Evolutionary conservation across 169 alveolate genomes (phyloP), one percentile per base, ranked within the genome.

Genomic region (Cryptosporidium ubiquitum): DNA sequence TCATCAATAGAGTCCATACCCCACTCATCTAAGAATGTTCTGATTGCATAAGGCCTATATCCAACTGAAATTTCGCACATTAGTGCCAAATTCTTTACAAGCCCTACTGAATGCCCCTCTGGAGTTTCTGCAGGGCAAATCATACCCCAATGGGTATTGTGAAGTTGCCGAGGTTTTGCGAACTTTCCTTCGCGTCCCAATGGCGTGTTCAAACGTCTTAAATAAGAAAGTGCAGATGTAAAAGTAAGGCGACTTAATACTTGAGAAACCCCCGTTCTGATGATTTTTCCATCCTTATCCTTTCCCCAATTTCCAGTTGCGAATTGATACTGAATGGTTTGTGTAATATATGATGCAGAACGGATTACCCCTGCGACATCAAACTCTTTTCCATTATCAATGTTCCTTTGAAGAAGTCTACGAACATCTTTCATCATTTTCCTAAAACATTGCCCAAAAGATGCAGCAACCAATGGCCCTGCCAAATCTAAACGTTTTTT

Each of bases 91-190:
- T 99, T 99, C 92, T 99, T 99, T 70, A 99, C 99, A 58, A 99
- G 95, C 3, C 99, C 99, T 85, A 99, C 99, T 0, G 99, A 98
- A 58, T 98, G 99, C 14, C 99, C 99, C 93, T 99, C 99, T 2
- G 99, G 99, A 26, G 99, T 99, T 92, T 99, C 99, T 9, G 99
- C 99, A 12, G 99, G 99, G 91, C 99, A 98, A 44, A 98, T 97
- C 99, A 99, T 97, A 20, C 99, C 99, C 99, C 99, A 99, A 85
- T 99, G 99, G 42, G 99, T 98, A 94, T 98, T 99, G 93, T 99
- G 99, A 18, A 99, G 96, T 89, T 99, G 99, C 52, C 99, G 93
- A 2, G 99, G 99, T 92, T 98, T 99, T 42, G 99, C 99, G 89
- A 99, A 93, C 94, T 98, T 99, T 12, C 99, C 99, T 84, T 98